Conservation (phyloP, 257 asterid species). For the Capsicum pubescens region DNA sequence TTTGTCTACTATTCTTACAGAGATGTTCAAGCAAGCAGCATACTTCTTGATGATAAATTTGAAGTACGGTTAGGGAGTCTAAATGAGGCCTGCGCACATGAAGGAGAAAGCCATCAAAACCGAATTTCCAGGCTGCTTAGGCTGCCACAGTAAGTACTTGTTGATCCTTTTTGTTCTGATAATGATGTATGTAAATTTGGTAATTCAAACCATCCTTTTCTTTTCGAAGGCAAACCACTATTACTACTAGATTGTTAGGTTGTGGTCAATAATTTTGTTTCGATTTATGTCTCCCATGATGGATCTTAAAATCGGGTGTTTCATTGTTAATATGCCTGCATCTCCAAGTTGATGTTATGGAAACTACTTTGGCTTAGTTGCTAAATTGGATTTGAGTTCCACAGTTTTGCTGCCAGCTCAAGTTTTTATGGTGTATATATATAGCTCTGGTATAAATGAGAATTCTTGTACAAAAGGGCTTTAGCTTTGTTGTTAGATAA, state of each 20-base stretch:
- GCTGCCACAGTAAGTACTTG: conserved; percentile 76
- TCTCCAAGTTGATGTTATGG: conserved; percentile 1
- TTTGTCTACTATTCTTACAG: conserved; percentile 44
- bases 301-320: conserved; percentile 7
- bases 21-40: conserved; percentile 96
- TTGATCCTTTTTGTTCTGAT: neutral
- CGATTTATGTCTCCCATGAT: neutral
- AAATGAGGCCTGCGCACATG: conserved; percentile 85
- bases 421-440: neutral
- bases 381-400: conserved; percentile 15
- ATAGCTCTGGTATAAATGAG: conserved; percentile 4
- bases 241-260: conserved; percentile 13
- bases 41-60: conserved; percentile 93
- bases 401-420: neutral
- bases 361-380: conserved; percentile 6
- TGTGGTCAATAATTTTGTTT: conserved; percentile 1
- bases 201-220: conserved; percentile 1
- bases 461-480: neutral
- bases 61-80: conserved; percentile 97
- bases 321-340: neutral
- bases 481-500: neutral
- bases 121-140: conserved; percentile 78
- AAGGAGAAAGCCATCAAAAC: conserved; percentile 73
- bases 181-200: neutral
- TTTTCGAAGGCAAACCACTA: neutral